Evolutionary conservation across 2,329 filamentous ascomycete genomes (phyloP).

Genomic region (Aspergillus brasiliensis): DNA sequence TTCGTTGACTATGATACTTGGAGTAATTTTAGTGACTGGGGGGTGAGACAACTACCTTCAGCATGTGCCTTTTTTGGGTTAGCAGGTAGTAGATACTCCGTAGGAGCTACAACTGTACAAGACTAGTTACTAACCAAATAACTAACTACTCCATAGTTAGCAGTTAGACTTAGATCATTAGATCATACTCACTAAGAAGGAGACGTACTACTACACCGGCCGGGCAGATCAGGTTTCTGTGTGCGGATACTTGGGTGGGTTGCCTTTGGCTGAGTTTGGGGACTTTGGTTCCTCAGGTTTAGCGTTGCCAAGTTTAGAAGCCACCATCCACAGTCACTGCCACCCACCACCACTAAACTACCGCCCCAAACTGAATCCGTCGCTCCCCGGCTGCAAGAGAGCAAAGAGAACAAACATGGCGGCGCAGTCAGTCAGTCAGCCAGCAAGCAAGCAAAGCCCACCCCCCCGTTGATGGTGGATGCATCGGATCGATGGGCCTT

Average conservation of each 20-base stretch:
- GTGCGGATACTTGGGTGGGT: not conserved
- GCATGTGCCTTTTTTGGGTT: not conserved
- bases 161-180: too few species aligned
- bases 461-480: not conserved
- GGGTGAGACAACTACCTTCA: not conserved
- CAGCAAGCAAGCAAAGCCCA: too few species aligned
- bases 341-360: slow-evolving; percentile 7
- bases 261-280: not conserved
- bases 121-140: too few species aligned
- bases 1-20: not conserved
- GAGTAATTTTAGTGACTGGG: too few species aligned
- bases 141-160: too few species aligned
- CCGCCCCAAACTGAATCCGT: slow-evolving; percentile 3
- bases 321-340: slow-evolving; percentile 6
- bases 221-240: not conserved
- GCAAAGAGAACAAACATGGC: slow-evolving; percentile 26
- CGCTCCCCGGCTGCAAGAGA: not conserved
- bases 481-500: not conserved
- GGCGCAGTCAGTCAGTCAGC: slow-evolving; percentile 12
- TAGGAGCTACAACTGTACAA: too few species aligned
- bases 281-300: slow-evolving; percentile 7
- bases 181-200: too few species aligned
- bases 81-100: not conserved
- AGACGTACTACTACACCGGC: not conserved
- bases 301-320: slow-evolving; percentile 27